phyloP scores from a whole-genome alignment of 371 early-diverging fungal species.

The Dichotomocladium elegans region DNA sequence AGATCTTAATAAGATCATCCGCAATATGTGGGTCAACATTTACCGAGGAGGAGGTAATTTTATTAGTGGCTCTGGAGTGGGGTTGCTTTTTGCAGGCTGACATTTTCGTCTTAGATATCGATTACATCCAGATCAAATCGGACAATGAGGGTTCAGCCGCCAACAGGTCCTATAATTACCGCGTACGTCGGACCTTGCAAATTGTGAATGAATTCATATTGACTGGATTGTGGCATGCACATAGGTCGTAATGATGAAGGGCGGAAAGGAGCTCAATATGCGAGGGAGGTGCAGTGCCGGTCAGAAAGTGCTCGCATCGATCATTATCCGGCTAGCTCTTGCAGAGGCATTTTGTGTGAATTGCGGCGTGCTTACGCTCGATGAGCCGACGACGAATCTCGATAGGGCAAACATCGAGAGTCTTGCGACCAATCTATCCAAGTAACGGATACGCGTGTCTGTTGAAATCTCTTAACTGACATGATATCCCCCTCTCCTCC shows the following conservation, averaged over 20 bases:
- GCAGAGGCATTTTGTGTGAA: constrained; percentile 95
- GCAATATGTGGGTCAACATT: constrained; percentile 96
- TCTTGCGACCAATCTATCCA: constrained; percentile 82
- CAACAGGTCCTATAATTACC: constrained; percentile 85
- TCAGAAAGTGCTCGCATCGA: constrained; percentile 96
- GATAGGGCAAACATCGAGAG: constrained; percentile 94
- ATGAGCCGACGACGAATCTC: constrained; percentile 99
- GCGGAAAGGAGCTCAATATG: constrained; percentile 93
- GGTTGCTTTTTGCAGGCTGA: no score
- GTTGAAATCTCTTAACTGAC: no score
- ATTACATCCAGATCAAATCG: constrained; percentile 91
- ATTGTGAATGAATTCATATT: neutral
- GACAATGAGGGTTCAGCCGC: constrained; percentile 70
- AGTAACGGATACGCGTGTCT: no score
- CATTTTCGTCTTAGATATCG: constrained; percentile 84
- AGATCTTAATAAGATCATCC: constrained; percentile 96
- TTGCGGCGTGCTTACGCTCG: constrained; percentile 97
- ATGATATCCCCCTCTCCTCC: neutral
- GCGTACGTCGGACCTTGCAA: constrained; percentile 40
- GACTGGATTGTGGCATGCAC: neutral
- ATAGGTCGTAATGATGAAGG: constrained; percentile 96
- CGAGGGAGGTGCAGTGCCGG: constrained; percentile 99
- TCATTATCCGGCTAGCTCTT: constrained; percentile 97
- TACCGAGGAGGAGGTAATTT: constrained; percentile 93
- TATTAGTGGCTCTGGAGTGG: neutral